These are phyloP conservation scores for Termitomyces sp. DNA, from an alignment of 768 basidiomycete genomes.

Conservation along the genomic window DNA sequence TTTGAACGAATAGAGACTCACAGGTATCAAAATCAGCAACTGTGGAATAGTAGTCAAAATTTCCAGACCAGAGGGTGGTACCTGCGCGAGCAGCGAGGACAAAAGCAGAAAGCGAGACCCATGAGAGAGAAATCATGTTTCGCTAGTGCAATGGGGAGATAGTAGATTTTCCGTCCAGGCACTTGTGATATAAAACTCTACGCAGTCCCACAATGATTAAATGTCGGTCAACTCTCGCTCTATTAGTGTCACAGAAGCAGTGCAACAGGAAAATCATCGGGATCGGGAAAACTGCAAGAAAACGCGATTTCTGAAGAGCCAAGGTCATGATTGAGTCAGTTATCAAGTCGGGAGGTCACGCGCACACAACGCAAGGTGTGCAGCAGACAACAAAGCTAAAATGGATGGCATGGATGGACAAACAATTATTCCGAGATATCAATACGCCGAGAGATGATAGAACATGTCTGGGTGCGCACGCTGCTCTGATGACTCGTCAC, in stretches of 20 bases:
- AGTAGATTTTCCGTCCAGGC: not conserved
- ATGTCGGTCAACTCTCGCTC: slow-evolving; percentile 27
- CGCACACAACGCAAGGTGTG: slow-evolving; percentile 14
- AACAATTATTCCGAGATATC: slow-evolving; percentile 34
- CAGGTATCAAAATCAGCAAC: slow-evolving; percentile 48
- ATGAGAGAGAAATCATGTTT: slow-evolving; percentile 23
- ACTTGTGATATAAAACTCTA: slow-evolving; percentile 1
- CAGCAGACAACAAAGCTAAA: slow-evolving; percentile 16
- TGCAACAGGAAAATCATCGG: slow-evolving; percentile 31
- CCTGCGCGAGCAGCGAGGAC: slow-evolving; percentile 36
- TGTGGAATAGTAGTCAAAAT: slow-evolving; percentile 41
- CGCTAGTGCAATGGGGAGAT: not conserved
- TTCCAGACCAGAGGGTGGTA: slow-evolving; percentile 49
- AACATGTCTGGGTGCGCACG: slow-evolving; percentile 18
- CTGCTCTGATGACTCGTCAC: slow-evolving; percentile 14
- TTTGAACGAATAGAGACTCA: slow-evolving; percentile 16
- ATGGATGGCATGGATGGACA: slow-evolving; percentile 18
- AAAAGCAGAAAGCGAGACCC: slow-evolving; percentile 27
- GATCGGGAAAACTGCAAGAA: slow-evolving; percentile 21
- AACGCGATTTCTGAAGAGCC: slow-evolving; percentile 2
- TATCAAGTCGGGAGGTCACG: slow-evolving; percentile 16
- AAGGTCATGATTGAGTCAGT: slow-evolving; percentile 9
- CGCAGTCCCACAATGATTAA: slow-evolving; percentile 16
- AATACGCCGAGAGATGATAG: slow-evolving; percentile 21
- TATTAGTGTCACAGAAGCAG: slow-evolving; percentile 16